Conservation (phyloP, 768 basidiomycete genomes). For the Lanmaoa pseudosensibilis region DNA sequence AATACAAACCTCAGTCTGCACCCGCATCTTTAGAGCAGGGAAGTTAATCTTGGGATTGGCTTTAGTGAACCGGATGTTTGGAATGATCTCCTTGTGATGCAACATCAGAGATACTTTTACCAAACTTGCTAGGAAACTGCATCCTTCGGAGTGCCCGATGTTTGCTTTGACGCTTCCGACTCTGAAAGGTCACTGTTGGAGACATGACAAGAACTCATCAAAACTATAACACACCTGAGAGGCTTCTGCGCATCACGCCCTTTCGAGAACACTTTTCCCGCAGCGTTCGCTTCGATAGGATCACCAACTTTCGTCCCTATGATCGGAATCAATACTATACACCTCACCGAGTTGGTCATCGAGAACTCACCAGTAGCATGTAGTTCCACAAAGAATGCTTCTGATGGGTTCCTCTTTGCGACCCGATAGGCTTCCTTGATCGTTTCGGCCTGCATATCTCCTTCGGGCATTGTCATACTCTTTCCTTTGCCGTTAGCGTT, state of each 20-base stretch:
- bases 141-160: conserved; percentile 31
- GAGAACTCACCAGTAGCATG: conserved; percentile 44
- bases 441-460: conserved; percentile 34
- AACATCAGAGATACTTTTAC: conserved; percentile 36
- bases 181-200: conserved; percentile 4
- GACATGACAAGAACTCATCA: not conserved
- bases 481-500: conserved; percentile 36
- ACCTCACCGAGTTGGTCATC: not conserved
- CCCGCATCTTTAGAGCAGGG: conserved; percentile 24
- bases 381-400: conserved; percentile 50
- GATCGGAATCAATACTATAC: not conserved
- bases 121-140: conserved; percentile 36
- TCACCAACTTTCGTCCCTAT: conserved; percentile 45
- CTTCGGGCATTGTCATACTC: conserved; percentile 37
- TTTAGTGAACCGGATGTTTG: conserved; percentile 29
- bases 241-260: conserved; percentile 17
- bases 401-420: conserved; percentile 32
- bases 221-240: conserved; percentile 14
- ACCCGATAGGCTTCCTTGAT: conserved; percentile 34
- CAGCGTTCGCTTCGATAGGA: conserved; percentile 51
- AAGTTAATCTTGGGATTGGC: conserved; percentile 31
- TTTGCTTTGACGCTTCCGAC: conserved; percentile 30
- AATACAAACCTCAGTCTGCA: conserved; percentile 24
- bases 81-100: conserved; percentile 30
- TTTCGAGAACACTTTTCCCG: conserved; percentile 37